A percentile compares a stretch with the other conserved stretches of the same genome.
These are phyloP conservation scores for Hypoxylon sp. DNA, from an alignment of 2,329 filamentous ascomycete genomes.

Conservation along the genomic window DNA sequence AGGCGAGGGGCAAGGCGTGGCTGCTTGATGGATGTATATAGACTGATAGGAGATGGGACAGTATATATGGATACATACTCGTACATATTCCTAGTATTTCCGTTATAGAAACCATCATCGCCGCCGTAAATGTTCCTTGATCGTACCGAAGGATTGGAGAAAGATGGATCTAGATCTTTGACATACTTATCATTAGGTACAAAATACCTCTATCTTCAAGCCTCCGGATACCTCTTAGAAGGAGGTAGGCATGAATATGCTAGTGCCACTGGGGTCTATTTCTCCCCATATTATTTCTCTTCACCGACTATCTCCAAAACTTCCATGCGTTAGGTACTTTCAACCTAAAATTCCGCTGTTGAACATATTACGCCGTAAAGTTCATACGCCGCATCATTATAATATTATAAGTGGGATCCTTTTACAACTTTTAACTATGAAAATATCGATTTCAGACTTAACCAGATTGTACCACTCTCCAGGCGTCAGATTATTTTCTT, in stretches of 20 bases:
- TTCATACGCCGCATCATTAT: not conserved
- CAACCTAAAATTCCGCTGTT: not conserved
- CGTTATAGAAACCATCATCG: not conserved
- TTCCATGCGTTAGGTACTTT: not conserved
- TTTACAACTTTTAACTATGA: not conserved
- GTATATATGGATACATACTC: slow-evolving; percentile 22
- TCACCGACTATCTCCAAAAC: not conserved
- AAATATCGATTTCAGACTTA: not conserved
- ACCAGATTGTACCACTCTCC: not conserved
- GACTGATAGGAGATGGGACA: slow-evolving; percentile 1
- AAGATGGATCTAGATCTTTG: too few relatives aligned
- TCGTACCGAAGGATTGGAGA: too few relatives aligned
- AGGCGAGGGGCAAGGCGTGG: not conserved
- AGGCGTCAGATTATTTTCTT: not conserved
- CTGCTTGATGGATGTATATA: slow-evolving; percentile 27
- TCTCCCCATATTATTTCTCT: too few relatives aligned
- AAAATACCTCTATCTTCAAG: too few relatives aligned
- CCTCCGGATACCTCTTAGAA: too few relatives aligned
- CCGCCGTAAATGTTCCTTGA: not conserved
- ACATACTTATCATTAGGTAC: too few relatives aligned
- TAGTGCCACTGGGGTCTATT: too few relatives aligned
- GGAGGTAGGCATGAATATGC: too few relatives aligned
- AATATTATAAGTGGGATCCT: not conserved
- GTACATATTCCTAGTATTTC: not conserved
- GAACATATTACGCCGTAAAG: not conserved